A percentile compares a stretch with the other conserved stretches of the same genome.
Evolutionary conservation across 2,329 filamentous ascomycete species (phyloP).

Genomic region (Ascochyta lentis): DNA sequence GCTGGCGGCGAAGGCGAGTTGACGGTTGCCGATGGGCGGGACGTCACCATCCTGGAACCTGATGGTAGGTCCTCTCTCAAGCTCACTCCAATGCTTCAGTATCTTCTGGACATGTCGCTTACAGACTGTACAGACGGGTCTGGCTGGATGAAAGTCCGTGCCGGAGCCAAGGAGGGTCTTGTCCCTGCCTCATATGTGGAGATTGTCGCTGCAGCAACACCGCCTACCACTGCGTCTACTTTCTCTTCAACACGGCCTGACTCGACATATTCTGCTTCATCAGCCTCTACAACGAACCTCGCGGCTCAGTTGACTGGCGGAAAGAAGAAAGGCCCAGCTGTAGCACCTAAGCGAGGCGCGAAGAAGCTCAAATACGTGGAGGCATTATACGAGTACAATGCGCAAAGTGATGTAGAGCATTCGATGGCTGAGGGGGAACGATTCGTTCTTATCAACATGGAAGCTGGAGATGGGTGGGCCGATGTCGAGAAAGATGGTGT

Average conservation of each 20-base stretch:
- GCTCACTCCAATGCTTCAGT: constrained; percentile 23
- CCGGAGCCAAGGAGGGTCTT: constrained; percentile 77
- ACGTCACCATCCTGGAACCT: constrained; percentile 79
- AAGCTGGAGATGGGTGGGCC: constrained; percentile 92
- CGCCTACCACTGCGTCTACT: constrained; percentile 47
- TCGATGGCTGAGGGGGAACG: constrained; percentile 89
- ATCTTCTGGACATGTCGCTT: constrained; percentile 25
- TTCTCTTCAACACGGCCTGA: constrained; percentile 51
- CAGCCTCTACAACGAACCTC: constrained; percentile 69
- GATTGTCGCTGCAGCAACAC: constrained; percentile 52
- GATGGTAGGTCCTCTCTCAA: constrained; percentile 71
- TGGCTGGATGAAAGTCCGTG: constrained; percentile 87
- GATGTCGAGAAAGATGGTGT: constrained; percentile 92
- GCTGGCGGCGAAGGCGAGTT: constrained; percentile 82
- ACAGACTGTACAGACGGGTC: constrained; percentile 71
- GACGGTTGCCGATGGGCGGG: constrained; percentile 77
- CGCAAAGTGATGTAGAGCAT: constrained; percentile 84
- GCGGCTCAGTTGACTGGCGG: constrained; percentile 41
- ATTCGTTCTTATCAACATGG: constrained; percentile 87
- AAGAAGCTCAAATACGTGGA: constrained; percentile 95
- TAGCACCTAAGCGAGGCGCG: constrained; percentile 86
- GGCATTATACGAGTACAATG: constrained; percentile 89
- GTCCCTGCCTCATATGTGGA: constrained; percentile 90
- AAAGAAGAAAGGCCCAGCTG: constrained; percentile 90
- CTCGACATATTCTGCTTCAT: constrained; percentile 77